A percentile compares a stretch with the other conserved stretches of the same genome.
phyloP scores from a whole-genome alignment of 2,329 filamentous ascomycete species.

The Stylonectria norvegica region DNA sequence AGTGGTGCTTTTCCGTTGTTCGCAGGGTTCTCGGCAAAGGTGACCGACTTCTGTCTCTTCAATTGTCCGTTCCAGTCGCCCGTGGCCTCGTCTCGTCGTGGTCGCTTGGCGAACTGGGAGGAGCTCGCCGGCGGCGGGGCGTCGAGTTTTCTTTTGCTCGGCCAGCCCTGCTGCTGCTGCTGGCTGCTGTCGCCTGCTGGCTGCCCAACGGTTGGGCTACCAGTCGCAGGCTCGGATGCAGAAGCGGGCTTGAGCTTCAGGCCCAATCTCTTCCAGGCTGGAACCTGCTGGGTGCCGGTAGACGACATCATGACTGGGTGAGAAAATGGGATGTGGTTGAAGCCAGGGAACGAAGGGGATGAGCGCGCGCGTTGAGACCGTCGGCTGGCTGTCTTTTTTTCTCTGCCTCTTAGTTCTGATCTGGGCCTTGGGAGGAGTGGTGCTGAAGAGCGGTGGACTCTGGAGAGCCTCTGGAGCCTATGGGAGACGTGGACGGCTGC shows the following conservation, averaged over 20 bases:
- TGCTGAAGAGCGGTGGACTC: neutral
- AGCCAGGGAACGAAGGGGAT: conserved; percentile 5
- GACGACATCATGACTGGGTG: conserved; percentile 41
- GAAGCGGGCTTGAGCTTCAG: conserved; percentile 54
- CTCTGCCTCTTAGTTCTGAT: too few relatives aligned
- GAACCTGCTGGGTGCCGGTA: conserved; percentile 44
- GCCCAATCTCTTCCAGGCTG: conserved; percentile 61
- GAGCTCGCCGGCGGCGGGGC: conserved; percentile 32
- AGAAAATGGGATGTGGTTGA: conserved; percentile 10
- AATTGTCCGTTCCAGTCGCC: conserved; percentile 27
- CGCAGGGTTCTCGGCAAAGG: conserved; percentile 44
- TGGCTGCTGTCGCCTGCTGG: conserved; percentile 38
- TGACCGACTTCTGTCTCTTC: conserved; percentile 47
- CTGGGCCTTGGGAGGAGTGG: neutral
- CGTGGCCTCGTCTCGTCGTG: conserved; percentile 30
- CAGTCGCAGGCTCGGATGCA: conserved; percentile 30
- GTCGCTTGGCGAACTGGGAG: conserved; percentile 33
- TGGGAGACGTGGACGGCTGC: conserved; percentile 10
- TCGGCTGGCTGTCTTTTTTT: conserved; percentile 19
- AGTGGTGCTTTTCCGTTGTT: conserved; percentile 27
- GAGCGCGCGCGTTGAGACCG: conserved; percentile 8
- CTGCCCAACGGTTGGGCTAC: conserved; percentile 36
- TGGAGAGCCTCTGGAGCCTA: too few relatives aligned
- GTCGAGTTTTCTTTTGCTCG: conserved; percentile 40
- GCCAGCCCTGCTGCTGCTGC: conserved; percentile 26